Percentiles rank a stretch among this genome's conserved stretches.
phyloP scores from a whole-genome alignment of 2,329 filamentous ascomycete genomes.

The Phaeosphaeria sp. region DNA sequence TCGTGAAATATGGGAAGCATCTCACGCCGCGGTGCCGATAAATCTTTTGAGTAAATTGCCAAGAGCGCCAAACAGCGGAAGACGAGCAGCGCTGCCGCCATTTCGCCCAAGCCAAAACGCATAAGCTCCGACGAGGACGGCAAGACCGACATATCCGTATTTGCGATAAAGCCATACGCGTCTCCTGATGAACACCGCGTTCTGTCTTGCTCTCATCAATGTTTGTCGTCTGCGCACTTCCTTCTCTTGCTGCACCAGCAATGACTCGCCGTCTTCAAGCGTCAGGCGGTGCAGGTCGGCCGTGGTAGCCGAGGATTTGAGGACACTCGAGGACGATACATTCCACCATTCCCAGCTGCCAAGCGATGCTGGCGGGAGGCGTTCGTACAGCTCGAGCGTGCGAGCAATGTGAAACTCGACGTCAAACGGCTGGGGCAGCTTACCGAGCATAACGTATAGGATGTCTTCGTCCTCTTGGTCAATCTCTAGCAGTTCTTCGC shows the following conservation, averaged over 20 bases:
- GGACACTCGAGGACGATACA: constrained; percentile 77
- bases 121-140: constrained; percentile 50
- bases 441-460: constrained; percentile 86
- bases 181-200: constrained; percentile 42
- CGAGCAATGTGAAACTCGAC: constrained; percentile 77
- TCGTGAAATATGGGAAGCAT: neutral
- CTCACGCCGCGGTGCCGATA: constrained; percentile 7
- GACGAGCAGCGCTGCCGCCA: constrained; percentile 10
- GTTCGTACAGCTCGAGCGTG: constrained; percentile 68
- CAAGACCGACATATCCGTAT: constrained; percentile 62
- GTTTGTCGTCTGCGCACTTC: constrained; percentile 74
- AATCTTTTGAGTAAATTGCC: constrained; percentile 24
- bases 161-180: constrained; percentile 72
- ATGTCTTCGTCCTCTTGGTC: constrained; percentile 79
- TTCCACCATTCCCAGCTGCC: constrained; percentile 69
- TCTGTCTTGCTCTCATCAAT: constrained; percentile 43
- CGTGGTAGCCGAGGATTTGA: constrained; percentile 77
- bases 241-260: constrained; percentile 74
- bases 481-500: constrained; percentile 85
- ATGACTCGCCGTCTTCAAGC: constrained; percentile 68
- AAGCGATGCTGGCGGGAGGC: constrained; percentile 75
- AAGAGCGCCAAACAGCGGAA: constrained; percentile 20
- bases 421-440: constrained; percentile 81
- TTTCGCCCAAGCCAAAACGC: constrained; percentile 45
- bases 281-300: constrained; percentile 61